Conservation (phyloP, 495 filamentous ascomycete genomes). For the Penicillium pulvis region DNA sequence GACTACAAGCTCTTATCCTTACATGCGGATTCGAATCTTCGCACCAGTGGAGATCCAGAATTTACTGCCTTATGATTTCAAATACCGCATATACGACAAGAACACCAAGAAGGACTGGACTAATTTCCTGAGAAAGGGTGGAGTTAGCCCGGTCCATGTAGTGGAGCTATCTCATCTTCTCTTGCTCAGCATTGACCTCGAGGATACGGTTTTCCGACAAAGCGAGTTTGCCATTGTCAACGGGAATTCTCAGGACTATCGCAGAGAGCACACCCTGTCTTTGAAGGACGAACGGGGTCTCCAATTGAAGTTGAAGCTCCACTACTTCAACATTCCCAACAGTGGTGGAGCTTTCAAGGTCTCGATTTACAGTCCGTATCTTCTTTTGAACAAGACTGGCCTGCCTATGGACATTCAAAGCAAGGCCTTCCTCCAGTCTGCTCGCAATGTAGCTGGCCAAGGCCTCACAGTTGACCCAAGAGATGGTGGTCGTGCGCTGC, state of each 20-base stretch:
- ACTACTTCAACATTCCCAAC: conserved; percentile 90
- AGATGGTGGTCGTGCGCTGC: conserved; percentile 61
- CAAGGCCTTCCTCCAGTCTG: conserved; percentile 81
- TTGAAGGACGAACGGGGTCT: conserved; percentile 83
- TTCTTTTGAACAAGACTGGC: conserved; percentile 93
- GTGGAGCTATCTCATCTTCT: conserved; percentile 93
- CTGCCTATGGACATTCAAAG: conserved; percentile 84
- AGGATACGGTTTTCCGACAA: conserved; percentile 90
- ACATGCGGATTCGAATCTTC: conserved; percentile 88
- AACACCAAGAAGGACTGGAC: conserved; percentile 98
- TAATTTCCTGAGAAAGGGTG: conserved; percentile 94
- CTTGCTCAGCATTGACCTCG: conserved; percentile 89
- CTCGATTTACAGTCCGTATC: conserved; percentile 88
- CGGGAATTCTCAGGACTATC: conserved; percentile 83
- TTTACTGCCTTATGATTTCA: conserved; percentile 95
- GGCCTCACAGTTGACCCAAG: conserved; percentile 56
- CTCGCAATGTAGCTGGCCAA: conserved; percentile 81
- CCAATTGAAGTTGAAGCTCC: conserved; percentile 76
- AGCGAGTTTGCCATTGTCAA: conserved; percentile 98
- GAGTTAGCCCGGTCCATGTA: conserved; percentile 94
- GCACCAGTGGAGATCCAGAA: conserved; percentile 95
- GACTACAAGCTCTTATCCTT: conserved; percentile 80
- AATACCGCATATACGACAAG: conserved; percentile 97
- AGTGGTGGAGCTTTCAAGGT: conserved; percentile 97
- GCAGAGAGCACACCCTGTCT: conserved; percentile 74